These are phyloP conservation scores for Plectranthus barbatus DNA, from an alignment of 257 asterid species.

Conservation along the genomic window DNA sequence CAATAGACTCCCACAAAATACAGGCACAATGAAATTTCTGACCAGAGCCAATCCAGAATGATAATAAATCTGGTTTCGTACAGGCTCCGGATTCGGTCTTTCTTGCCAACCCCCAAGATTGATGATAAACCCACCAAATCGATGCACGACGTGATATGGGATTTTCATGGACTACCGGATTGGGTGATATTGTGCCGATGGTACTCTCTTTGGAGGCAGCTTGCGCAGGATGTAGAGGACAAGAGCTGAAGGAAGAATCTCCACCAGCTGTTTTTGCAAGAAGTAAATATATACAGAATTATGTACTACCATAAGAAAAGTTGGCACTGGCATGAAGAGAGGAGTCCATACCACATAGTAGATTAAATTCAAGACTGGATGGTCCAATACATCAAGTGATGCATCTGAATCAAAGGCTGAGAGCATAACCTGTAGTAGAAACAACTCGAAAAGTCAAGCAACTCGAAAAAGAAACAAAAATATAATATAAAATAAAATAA, in stretches of 20 bases:
- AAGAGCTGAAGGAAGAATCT: slow-evolving; percentile 60
- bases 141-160: neutral
- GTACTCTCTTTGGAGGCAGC: slow-evolving; percentile 57
- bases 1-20: slow-evolving; percentile 12
- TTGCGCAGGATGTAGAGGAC: slow-evolving; percentile 67
- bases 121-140: slow-evolving; percentile 2
- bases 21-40: slow-evolving; percentile 10
- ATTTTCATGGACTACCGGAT: slow-evolving; percentile 27
- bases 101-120: slow-evolving; percentile 1
- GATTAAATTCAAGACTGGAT: slow-evolving; percentile 72
- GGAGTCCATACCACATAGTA: slow-evolving; percentile 55
- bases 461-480: too few relatives aligned
- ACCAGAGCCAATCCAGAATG: slow-evolving; percentile 30
- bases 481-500: too few relatives aligned
- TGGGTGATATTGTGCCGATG: slow-evolving; percentile 61
- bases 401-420: slow-evolving; percentile 77
- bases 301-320: neutral
- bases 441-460: too few relatives aligned
- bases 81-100: slow-evolving; percentile 19
- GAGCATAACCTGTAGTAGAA: slow-evolving; percentile 51
- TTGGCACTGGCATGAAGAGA: neutral
- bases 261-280: slow-evolving; percentile 55
- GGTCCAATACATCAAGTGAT: slow-evolving; percentile 71
- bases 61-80: slow-evolving; percentile 28
- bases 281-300: slow-evolving; percentile 14